Evolutionary conservation across 768 basidiomycete genomes (phyloP).

Genomic region (Panaeolus cyanescens): DNA sequence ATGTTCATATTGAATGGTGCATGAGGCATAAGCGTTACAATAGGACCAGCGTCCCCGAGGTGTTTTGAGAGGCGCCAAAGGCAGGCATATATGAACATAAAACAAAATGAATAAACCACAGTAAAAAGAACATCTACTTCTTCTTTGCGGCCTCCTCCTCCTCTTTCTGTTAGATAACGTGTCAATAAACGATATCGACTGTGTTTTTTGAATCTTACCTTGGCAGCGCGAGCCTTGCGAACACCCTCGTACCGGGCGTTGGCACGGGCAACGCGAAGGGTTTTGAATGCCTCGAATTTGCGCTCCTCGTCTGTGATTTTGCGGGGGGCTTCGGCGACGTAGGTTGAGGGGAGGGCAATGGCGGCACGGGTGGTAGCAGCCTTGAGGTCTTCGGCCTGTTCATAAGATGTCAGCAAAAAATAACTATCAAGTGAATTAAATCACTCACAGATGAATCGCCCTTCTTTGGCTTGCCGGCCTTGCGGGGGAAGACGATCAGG

Average conservation of each 20-base stretch:
- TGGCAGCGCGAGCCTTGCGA: constrained; percentile 83
- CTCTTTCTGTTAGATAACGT: constrained; percentile 58
- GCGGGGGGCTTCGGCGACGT: constrained; percentile 82
- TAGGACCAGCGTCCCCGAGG: constrained; percentile 25
- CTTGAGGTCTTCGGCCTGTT: constrained; percentile 80
- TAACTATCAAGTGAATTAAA: constrained; percentile 5
- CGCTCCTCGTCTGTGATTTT: constrained; percentile 92
- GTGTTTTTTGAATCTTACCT: constrained; percentile 51
- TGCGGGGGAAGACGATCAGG: constrained; percentile 96
- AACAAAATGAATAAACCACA: constrained; percentile 24
- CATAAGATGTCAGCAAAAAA: constrained; percentile 4
- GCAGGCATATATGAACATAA: constrained; percentile 27
- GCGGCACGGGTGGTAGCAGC: constrained; percentile 71
- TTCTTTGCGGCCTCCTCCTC: constrained; percentile 93
- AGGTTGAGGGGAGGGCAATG: constrained; percentile 67
- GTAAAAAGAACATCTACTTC: constrained; percentile 55
- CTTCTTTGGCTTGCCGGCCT: constrained; percentile 93
- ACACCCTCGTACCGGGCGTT: constrained; percentile 82
- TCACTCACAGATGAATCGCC: constrained; percentile 84
- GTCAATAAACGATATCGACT: constrained; percentile 7
- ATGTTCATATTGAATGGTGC: constrained; percentile 34
- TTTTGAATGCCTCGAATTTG: constrained; percentile 83
- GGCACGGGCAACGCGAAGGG: constrained; percentile 85
- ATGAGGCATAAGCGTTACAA: constrained; percentile 37
- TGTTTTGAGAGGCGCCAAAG: constrained; percentile 37